Evolutionary conservation across 148 eudicot genomes (phyloP), one percentile per base, ranked within the genome.

Genomic region (Selenicereus undatus): DNA sequence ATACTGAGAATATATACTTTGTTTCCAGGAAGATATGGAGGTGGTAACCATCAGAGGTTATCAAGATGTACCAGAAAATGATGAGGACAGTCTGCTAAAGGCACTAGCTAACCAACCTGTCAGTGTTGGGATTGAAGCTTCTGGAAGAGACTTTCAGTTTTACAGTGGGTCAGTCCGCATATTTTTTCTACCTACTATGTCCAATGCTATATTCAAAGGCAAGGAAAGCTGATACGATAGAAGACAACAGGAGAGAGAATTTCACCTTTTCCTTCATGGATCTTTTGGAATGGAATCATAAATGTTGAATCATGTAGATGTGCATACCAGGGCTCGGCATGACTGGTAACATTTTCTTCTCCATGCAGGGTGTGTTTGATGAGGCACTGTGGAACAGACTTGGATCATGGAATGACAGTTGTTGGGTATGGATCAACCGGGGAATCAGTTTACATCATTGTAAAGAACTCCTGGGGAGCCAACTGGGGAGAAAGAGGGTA

Each of bases 71-170:
- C 93, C 93, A 3, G 52, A 58, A 75, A 89, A 88, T 48, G 87
- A 84, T 43, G 91, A 91, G 68, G 77, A 71, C n/a, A 85, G 90
- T 72, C 74, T 91, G 51, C 45, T 87, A 36, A 89, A 87, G 85
- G 93, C 91, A 35, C 87, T 90, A 9, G 91, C 93, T 73, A 81
- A 88, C 86, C 90, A 90, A 73, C 91, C 91, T 58, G 26, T 91
- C 32, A 87, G 91, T 75, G 90, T 89, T 5, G 91, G 86, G 52
- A 89, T 89, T 42, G 86, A 87, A 39, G 91, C 89, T 65, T 85
- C 88, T 27, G 88, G 87, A 1, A 83, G 88, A 74, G 91, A 83
- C 71, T 91, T 91, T 77, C 91, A 91, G 66, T 86, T 91, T 58
- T 87, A 90, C 76, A 84, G 86, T 11, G 91, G 90, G 93, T 90